These are phyloP conservation scores for Mesotaenium endlicherianum DNA, from an alignment of 139 green algal genomes.

Conservation along the genomic window DNA sequence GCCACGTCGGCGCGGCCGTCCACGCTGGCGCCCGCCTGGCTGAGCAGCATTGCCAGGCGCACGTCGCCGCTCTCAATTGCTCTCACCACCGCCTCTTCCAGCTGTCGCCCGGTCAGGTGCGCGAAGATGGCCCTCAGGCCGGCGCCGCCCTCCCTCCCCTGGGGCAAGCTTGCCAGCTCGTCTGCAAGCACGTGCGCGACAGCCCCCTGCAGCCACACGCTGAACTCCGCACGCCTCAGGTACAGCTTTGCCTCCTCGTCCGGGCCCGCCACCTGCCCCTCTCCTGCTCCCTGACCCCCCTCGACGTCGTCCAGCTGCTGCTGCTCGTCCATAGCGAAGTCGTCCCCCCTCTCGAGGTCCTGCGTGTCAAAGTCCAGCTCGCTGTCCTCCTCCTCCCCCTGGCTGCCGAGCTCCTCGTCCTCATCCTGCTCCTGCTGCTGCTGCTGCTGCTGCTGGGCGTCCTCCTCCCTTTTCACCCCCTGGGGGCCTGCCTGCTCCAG, in stretches of 20 bases:
- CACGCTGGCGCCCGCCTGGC: slow-evolving; percentile 45
- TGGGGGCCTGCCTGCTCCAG: too few relatives aligned
- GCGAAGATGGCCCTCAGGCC: slow-evolving; percentile 53
- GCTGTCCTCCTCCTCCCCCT: too few relatives aligned
- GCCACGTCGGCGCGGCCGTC: slow-evolving; percentile 34
- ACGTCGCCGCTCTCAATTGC: slow-evolving; percentile 68
- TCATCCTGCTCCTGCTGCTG: too few relatives aligned
- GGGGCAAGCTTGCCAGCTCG: neutral
- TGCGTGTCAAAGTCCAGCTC: too few relatives aligned
- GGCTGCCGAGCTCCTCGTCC: too few relatives aligned
- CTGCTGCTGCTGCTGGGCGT: too few relatives aligned
- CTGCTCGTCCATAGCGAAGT: neutral
- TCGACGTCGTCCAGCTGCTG: neutral
- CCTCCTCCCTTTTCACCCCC: too few relatives aligned
- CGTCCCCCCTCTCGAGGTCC: too few relatives aligned
- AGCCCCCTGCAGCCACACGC: slow-evolving; percentile 60
- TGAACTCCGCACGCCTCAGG: slow-evolving; percentile 55
- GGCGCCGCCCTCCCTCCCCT: neutral
- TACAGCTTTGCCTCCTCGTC: neutral
- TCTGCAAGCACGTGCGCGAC: slow-evolving; percentile 15
- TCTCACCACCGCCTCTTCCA: slow-evolving; percentile 54
- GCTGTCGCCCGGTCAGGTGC: slow-evolving; percentile 66
- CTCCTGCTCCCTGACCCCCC: neutral
- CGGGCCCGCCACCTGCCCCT: slow-evolving; percentile 7
- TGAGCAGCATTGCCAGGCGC: slow-evolving; percentile 73